Base-by-base conservation (phyloP, 2,329 filamentous ascomycete genomes). In the Stromatinia cepivora region DNA sequence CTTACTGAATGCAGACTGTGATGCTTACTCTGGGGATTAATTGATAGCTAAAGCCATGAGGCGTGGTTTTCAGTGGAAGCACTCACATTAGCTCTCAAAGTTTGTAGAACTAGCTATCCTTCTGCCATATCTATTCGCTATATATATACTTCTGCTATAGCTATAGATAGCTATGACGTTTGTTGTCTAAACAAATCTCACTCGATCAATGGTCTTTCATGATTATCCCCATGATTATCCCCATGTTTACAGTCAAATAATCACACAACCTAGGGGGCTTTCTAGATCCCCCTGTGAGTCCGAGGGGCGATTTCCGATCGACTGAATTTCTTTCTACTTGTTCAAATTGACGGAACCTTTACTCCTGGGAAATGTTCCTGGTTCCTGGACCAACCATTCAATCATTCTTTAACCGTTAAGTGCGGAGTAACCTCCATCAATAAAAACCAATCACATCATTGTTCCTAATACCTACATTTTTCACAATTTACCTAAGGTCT, bases 141-240 rank as follows among this genome's bases (percentile, higher is more conserved):
- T 22, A 15, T 31, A 9, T 4, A 42, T 0, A 17, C 39, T 17
- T 42, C 39, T 42, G 25, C 28, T 57, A 39, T 36, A 3, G 15
- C 15, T 11, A 17, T 25, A 63, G 10, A n/a, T 28, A 63, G 31
- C 42, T 63, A 63, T 52, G 59, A 50, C 31, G 59, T 63, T 42
- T 52, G 9, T 11, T 62, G 5, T 52, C 22, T 13, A 25, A 63
- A 20, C 46, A 13, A 0, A 6, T 39, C 25, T 52, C 22, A 11
- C 22, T 52, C 22, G 28, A n/a, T 25, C 45, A 34, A n/a, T 50
- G 22, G 31, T 4, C 28, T 48, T 48, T 28, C 36, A n/a, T 36
- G 31, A 11, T 6, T 56, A 34, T 48, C n/a, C 25, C 25, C 25
- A n/a, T n/a, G n/a, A n/a, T n/a, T n/a, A n/a, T 56, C 6, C 53